phyloP scores from a whole-genome alignment of 257 asterid species.

The Solanum pennellii region DNA sequence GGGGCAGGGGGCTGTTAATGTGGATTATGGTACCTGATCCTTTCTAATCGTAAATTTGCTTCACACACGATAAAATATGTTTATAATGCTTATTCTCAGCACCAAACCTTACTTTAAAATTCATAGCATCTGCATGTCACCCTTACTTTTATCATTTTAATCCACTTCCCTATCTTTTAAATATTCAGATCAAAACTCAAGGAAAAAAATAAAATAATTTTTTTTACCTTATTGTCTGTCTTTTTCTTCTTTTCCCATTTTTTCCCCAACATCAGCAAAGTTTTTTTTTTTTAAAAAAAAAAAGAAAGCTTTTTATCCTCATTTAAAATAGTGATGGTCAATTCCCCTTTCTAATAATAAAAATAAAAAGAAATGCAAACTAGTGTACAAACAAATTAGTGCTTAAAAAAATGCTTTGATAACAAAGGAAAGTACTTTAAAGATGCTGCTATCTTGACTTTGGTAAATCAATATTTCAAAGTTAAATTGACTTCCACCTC shows the following conservation, averaged over 20 bases:
- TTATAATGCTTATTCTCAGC: constrained; percentile 17
- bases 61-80: neutral
- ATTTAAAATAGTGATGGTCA: neutral
- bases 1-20: constrained; percentile 6
- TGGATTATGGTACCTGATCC: constrained; percentile 30
- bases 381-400: neutral
- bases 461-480: neutral
- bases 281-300: too few species aligned
- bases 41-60: constrained; percentile 18
- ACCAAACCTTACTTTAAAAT: constrained; percentile 24
- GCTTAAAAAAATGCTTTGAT: neutral
- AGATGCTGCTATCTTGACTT: neutral
- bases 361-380: neutral
- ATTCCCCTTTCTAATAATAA: neutral
- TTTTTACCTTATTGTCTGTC: neutral
- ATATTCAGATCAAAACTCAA: neutral
- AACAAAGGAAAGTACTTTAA: neutral
- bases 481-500: neutral
- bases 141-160: neutral
- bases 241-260: neutral
- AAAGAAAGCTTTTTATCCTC: neutral
- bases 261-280: neutral
- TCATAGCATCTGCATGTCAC: neutral
- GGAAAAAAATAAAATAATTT: neutral
- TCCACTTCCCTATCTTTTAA: neutral